Percentiles rank a stretch among this genome's conserved stretches.
Conservation (phyloP, 805 yeast species). For the Babjeviella inositovora region DNA sequence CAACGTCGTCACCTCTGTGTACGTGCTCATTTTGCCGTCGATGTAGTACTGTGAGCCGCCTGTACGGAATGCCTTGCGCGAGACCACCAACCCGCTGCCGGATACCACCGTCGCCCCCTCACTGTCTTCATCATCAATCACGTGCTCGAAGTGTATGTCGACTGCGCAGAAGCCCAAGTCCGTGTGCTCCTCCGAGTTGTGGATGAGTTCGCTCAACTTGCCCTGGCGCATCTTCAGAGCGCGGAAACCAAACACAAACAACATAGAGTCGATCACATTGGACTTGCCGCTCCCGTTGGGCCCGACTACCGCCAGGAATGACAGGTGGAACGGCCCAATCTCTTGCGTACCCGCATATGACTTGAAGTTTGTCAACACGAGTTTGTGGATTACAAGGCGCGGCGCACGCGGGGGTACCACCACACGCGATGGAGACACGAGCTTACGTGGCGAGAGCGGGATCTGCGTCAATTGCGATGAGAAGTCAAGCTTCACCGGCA, state of each 20-base stretch:
- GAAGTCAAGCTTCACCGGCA: too few relatives aligned
- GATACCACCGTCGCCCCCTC: conserved; percentile 28
- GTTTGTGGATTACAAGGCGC: conserved; percentile 59
- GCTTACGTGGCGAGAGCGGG: too few relatives aligned
- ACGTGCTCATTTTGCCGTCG: conserved; percentile 53
- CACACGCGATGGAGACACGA: too few relatives aligned
- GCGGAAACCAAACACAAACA: conserved; percentile 93
- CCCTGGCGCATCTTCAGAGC: conserved; percentile 96
- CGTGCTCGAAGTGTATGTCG: conserved; percentile 76
- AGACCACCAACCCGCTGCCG: conserved; percentile 46
- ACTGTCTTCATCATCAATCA: conserved; percentile 32
- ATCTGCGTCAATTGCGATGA: too few relatives aligned
- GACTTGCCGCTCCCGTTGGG: conserved; percentile 98
- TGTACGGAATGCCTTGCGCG: conserved; percentile 66
- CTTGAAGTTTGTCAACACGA: conserved; percentile 76
- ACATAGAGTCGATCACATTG: conserved; percentile 89
- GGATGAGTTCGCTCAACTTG: conserved; percentile 82
- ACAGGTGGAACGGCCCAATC: conserved; percentile 88
- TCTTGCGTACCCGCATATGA: conserved; percentile 89
- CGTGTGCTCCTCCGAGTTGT: conserved; percentile 66
- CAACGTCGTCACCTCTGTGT: conserved; percentile 62
- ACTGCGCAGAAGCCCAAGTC: conserved; percentile 67
- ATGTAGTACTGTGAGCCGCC: conserved; percentile 69
- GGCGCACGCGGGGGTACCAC: conserved; percentile 13
- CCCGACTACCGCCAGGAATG: conserved; percentile 95